Conservation (phyloP, 192 early-diverging fungal genomes). For the Ambispora gerdemannii region DNA sequence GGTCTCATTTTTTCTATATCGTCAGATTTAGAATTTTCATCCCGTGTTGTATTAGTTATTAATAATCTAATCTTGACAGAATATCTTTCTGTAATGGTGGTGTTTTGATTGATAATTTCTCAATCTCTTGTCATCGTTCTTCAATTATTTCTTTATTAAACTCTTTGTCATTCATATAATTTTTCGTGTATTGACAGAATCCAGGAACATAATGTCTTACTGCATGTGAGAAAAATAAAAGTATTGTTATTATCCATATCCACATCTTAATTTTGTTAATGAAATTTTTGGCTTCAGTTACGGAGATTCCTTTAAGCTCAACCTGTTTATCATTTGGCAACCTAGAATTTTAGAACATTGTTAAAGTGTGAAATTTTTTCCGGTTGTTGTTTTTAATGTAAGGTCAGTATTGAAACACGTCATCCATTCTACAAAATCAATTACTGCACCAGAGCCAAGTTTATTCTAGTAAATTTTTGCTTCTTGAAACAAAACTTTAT, state of each 20-base stretch:
- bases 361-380: not conserved
- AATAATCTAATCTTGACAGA: constrained; percentile 1
- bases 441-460: not conserved
- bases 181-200: not conserved
- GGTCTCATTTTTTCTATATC: not conserved
- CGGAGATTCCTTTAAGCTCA: not conserved
- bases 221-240: not conserved
- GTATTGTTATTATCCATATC: not conserved
- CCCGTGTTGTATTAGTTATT: constrained; percentile 1
- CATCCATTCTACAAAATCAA: not conserved
- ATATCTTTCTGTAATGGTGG: not conserved
- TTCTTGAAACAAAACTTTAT: not conserved
- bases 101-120: not conserved
- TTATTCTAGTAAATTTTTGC: not conserved
- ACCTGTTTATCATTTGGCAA: not conserved
- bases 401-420: not conserved
- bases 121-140: constrained; percentile 13
- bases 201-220: not conserved
- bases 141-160: no score
- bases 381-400: not conserved
- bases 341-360: not conserved
- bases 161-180: no score
- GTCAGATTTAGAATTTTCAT: not conserved
- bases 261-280: no score
- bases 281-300: not conserved